A percentile compares a stretch with the other conserved stretches of the same genome.
Conservation (phyloP, 805 yeast genomes). For the Saccharomycopsis lassenensis region DNA sequence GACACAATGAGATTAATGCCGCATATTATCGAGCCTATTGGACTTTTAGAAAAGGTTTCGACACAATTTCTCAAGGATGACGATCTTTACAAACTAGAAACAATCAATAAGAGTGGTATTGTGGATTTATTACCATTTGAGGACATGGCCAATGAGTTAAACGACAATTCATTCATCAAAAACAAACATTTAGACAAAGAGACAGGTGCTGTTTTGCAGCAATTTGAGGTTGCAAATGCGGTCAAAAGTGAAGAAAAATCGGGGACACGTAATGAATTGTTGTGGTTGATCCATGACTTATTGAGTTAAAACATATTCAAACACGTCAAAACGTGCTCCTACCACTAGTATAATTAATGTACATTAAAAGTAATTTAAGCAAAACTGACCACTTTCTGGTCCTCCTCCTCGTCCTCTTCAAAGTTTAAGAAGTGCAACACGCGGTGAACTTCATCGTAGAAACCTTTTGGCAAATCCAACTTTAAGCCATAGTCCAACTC, state of each 20-base stretch:
- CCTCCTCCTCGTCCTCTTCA: conserved; percentile 48
- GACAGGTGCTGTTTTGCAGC: not conserved
- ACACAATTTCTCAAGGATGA: conserved; percentile 47
- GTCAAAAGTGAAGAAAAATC: not conserved
- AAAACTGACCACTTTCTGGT: conserved; percentile 57
- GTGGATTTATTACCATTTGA: conserved; percentile 23
- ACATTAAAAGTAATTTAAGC: conserved; percentile 27
- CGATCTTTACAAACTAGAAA: conserved; percentile 27
- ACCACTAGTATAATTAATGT: no score
- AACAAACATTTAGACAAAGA: conserved; percentile 19
- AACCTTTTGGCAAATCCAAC: conserved; percentile 69
- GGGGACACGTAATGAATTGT: conserved; percentile 57
- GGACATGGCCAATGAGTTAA: conserved; percentile 19
- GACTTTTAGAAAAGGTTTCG: conserved; percentile 43
- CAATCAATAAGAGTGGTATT: conserved; percentile 21
- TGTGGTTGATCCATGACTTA: conserved; percentile 62
- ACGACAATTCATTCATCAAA: conserved; percentile 16
- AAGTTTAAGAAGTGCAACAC: conserved; percentile 79
- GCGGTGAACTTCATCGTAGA: conserved; percentile 79
- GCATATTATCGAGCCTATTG: conserved; percentile 56
- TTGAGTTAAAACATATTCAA: conserved; percentile 25
- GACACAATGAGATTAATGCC: conserved; percentile 58
- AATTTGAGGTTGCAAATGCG: not conserved
- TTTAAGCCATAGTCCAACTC: conserved; percentile 52
- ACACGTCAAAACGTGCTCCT: no score